Evolutionary conservation across 176 grass and related monocot species (phyloP).

Genomic region (Elaeis guineensis): DNA sequence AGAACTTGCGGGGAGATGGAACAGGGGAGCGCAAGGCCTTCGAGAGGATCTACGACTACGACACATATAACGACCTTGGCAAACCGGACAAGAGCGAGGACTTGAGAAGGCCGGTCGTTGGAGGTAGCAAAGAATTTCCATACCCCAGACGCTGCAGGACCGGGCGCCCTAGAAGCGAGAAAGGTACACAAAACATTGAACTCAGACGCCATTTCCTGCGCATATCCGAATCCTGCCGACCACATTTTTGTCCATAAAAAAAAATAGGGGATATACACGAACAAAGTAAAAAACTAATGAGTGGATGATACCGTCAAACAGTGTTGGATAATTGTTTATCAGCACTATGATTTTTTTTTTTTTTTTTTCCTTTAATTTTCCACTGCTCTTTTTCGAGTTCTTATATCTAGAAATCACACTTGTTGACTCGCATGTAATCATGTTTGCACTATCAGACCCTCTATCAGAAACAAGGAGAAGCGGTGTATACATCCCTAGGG

Average conservation of each 20-base stretch:
- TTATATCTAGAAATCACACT: too few relatives aligned
- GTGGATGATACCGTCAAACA: too few relatives aligned
- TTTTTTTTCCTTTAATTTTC: too few relatives aligned
- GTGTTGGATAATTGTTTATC: too few relatives aligned
- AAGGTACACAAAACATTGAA: slow-evolving; percentile 1
- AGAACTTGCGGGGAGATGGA: slow-evolving; percentile 45
- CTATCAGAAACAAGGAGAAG: slow-evolving; percentile 30
- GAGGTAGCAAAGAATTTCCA: slow-evolving; percentile 29
- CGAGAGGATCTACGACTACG: slow-evolving; percentile 75
- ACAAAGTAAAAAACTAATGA: too few relatives aligned
- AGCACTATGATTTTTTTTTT: too few relatives aligned
- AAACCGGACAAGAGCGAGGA: slow-evolving; percentile 26
- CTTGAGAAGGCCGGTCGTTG: slow-evolving; percentile 41
- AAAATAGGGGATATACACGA: too few relatives aligned
- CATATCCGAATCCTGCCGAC: too few relatives aligned
- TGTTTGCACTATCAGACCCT: slow-evolving; percentile 21
- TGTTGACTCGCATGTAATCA: too few relatives aligned
- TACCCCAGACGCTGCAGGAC: slow-evolving; percentile 78
- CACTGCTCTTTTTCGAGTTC: too few relatives aligned
- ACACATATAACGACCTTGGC: slow-evolving; percentile 74
- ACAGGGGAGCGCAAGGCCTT: slow-evolving; percentile 36
- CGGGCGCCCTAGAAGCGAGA: slow-evolving; percentile 28
- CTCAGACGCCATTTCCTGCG: too few relatives aligned
- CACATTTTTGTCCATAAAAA: too few relatives aligned
- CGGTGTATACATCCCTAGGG: slow-evolving; percentile 48